Evolutionary conservation across 345 rosid species (phyloP).

Genomic region (Toxicodendron radicans): DNA sequence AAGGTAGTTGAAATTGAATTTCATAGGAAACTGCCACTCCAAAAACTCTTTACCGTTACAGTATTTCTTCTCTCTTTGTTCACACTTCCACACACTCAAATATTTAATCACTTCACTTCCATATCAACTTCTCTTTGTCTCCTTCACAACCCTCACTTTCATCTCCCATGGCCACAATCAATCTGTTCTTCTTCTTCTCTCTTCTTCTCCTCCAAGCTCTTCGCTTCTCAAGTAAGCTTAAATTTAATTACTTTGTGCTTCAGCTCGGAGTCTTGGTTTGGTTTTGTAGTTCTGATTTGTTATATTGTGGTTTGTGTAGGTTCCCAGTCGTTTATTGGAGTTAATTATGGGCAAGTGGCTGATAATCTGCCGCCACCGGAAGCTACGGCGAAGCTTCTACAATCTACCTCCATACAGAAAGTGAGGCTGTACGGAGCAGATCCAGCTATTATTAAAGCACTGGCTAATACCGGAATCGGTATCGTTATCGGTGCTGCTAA

Average conservation of each 20-base stretch:
- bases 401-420: conserved; percentile 67
- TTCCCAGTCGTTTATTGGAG: conserved; percentile 74
- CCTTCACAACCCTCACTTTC: neutral
- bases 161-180: conserved; percentile 29
- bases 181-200: conserved; percentile 26
- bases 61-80: neutral
- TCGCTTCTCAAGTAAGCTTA: conserved; percentile 46
- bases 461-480: conserved; percentile 78
- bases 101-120: neutral
- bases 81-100: neutral
- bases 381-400: conserved; percentile 79
- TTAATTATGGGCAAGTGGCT: conserved; percentile 87
- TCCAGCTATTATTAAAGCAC: conserved; percentile 71
- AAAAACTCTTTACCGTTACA: neutral
- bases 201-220: conserved; percentile 32
- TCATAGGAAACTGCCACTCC: neutral
- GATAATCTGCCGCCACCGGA: conserved; percentile 89
- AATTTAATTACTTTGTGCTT: neutral
- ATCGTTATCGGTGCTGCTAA: conserved; percentile 76
- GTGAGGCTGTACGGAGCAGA: conserved; percentile 83
- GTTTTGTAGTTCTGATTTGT: neutral
- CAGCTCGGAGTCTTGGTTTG: neutral
- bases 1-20: neutral
- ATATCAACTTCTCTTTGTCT: neutral
- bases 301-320: conserved; percentile 31